Conservation (phyloP, 2,329 filamentous ascomycete species). For the Phyllosticta citribraziliensis region DNA sequence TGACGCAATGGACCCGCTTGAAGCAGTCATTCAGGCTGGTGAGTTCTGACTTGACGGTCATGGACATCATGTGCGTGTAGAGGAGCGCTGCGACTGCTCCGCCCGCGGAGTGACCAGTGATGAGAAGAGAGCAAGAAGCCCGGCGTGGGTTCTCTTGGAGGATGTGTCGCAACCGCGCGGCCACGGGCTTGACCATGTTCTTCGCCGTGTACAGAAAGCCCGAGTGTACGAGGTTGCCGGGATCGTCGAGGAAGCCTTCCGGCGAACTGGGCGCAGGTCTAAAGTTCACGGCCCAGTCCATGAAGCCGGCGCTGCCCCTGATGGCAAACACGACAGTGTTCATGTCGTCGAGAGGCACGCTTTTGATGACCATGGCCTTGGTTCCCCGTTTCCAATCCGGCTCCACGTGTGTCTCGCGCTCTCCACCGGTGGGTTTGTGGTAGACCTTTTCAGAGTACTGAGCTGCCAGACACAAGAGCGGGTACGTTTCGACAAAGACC, state of each 20-base stretch:
- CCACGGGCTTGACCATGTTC: conserved; percentile 65
- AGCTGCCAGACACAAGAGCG: conserved; percentile 67
- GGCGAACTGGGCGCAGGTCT: conserved; percentile 59
- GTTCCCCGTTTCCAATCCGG: conserved; percentile 65
- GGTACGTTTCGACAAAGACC: conserved; percentile 59
- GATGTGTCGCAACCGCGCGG: conserved; percentile 57
- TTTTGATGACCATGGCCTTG: conserved; percentile 79
- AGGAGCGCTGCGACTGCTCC: conserved; percentile 73
- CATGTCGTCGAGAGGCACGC: conserved; percentile 65
- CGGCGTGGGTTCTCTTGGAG: conserved; percentile 62
- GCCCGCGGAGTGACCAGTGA: conserved; percentile 80
- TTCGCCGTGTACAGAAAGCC: conserved; percentile 69
- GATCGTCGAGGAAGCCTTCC: conserved; percentile 63
- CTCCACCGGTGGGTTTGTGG: conserved; percentile 49
- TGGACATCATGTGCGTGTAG: conserved; percentile 70
- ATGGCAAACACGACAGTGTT: conserved; percentile 77
- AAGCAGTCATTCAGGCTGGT: conserved; percentile 59
- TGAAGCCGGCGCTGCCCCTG: conserved; percentile 67
- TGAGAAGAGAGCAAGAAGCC: conserved; percentile 58
- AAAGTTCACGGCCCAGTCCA: conserved; percentile 82
- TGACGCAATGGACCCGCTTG: conserved; percentile 72
- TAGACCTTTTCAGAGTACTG: conserved; percentile 71
- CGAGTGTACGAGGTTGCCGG: conserved; percentile 66
- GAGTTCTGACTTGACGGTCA: conserved; percentile 56
- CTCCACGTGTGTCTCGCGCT: conserved; percentile 59